Conservation (phyloP, 805 yeast species). For the Yamadazyma akitaensis region DNA sequence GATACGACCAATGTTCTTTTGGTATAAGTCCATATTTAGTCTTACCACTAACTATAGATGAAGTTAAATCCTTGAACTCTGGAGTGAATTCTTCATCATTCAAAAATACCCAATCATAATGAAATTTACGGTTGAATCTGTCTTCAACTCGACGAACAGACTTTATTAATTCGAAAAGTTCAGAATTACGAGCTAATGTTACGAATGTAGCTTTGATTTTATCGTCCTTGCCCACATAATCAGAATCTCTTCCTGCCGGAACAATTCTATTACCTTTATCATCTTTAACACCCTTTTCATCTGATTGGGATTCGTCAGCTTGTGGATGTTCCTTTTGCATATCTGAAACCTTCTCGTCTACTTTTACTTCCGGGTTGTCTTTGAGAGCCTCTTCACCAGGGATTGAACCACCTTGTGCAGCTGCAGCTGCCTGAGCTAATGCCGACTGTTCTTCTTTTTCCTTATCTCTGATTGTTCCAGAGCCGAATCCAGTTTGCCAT, state of each 20-base stretch:
- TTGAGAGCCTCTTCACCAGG: neutral
- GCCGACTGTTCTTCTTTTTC: conserved; percentile 11
- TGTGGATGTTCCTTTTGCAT: neutral
- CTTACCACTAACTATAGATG: conserved; percentile 69
- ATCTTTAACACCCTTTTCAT: neutral
- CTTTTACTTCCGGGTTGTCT: neutral
- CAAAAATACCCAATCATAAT: conserved; percentile 94
- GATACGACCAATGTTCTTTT: conserved; percentile 84
- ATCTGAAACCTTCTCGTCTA: neutral
- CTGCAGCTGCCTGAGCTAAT: conserved; percentile 10
- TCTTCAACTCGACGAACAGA: conserved; percentile 83
- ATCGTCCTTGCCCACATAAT: conserved; percentile 16
- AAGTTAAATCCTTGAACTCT: conserved; percentile 69
- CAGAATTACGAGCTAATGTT: conserved; percentile 74
- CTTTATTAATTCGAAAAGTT: conserved; percentile 55
- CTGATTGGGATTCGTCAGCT: neutral
- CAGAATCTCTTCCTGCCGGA: conserved; percentile 9
- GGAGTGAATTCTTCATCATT: conserved; percentile 84
- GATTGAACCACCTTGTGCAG: neutral
- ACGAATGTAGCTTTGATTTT: conserved; percentile 64
- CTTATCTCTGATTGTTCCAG: conserved; percentile 10
- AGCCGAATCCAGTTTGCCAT: neutral
- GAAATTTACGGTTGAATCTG: conserved; percentile 74
- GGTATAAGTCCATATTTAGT: conserved; percentile 80
- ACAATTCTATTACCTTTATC: conserved; percentile 1